phyloP scores from a whole-genome alignment of 1,139 yeast genomes.

The Hemisphaericaspora subhashii region DNA sequence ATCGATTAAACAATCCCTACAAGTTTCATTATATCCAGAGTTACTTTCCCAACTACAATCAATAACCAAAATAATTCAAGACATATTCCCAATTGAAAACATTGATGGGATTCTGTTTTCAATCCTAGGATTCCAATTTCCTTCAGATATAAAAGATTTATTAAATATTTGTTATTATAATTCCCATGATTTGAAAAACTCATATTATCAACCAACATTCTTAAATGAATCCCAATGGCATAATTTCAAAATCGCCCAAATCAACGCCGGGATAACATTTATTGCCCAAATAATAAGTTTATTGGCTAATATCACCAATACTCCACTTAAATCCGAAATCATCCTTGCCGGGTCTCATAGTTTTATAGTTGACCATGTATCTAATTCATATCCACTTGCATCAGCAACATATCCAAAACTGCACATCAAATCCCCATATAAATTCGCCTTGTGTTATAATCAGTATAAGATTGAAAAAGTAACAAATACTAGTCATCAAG shows the following conservation, averaged over 20 bases:
- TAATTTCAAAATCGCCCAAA: constrained; percentile 19
- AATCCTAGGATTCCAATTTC: constrained; percentile 40
- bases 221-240: constrained; percentile 11
- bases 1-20: constrained; percentile 26
- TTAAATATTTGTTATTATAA: constrained; percentile 33
- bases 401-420: not conserved
- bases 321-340: constrained; percentile 32
- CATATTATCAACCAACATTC: constrained; percentile 14
- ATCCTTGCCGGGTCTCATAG: constrained; percentile 23
- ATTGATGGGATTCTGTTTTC: constrained; percentile 25
- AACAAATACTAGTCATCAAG: constrained; percentile 10
- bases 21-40: constrained; percentile 22
- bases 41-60: constrained; percentile 20
- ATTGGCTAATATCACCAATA: constrained; percentile 27
- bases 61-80: constrained; percentile 21
- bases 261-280: constrained; percentile 36
- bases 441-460: constrained; percentile 33
- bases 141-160: constrained; percentile 31
- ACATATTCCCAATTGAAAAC: constrained; percentile 31
- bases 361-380: constrained; percentile 27
- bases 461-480: constrained; percentile 22
- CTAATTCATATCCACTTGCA: constrained; percentile 15
- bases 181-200: constrained; percentile 13
- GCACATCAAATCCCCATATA: constrained; percentile 2
- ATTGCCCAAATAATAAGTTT: constrained; percentile 28